Percentiles rank a stretch among this genome's conserved stretches.
phyloP scores from a whole-genome alignment of 441 rosid species.

The Corymbia calophylla region DNA sequence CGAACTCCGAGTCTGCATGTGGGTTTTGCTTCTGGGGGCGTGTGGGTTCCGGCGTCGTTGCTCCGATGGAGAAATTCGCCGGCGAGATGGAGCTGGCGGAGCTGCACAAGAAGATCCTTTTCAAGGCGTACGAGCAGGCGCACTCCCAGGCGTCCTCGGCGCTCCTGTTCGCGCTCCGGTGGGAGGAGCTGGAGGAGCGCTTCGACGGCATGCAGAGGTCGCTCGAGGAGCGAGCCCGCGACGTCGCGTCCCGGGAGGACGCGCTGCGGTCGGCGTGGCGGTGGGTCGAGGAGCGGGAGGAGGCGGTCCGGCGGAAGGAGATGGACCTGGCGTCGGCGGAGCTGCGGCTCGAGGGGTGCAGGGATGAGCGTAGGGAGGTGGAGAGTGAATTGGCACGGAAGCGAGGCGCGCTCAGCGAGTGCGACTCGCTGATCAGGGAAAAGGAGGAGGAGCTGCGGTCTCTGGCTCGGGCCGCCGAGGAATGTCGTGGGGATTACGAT shows the following conservation, averaged over 20 bases:
- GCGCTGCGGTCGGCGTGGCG: background rate
- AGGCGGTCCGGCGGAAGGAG: slow-evolving; percentile 12
- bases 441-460: slow-evolving; percentile 4
- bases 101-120: slow-evolving; percentile 15
- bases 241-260: slow-evolving; percentile 11
- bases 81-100: slow-evolving; percentile 4
- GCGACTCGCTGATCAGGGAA: background rate
- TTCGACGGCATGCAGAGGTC: slow-evolving; percentile 3
- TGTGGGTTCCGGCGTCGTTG: background rate
- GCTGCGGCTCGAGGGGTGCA: slow-evolving; percentile 5
- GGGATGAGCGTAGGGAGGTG: slow-evolving; percentile 8
- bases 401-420: background rate
- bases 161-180: slow-evolving; percentile 24
- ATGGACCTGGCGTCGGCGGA: background rate
- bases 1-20: background rate
- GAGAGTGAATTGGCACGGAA: background rate
- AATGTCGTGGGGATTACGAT: background rate
- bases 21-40: background rate
- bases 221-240: background rate
- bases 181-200: slow-evolving; percentile 36
- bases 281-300: background rate
- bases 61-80: background rate
- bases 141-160: slow-evolving; percentile 20
- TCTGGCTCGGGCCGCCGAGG: slow-evolving; percentile 2
- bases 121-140: slow-evolving; percentile 10